Percentiles rank a stretch among this genome's conserved stretches.
phyloP scores from a whole-genome alignment of 768 basidiomycete species.

The Boletus sp. region DNA sequence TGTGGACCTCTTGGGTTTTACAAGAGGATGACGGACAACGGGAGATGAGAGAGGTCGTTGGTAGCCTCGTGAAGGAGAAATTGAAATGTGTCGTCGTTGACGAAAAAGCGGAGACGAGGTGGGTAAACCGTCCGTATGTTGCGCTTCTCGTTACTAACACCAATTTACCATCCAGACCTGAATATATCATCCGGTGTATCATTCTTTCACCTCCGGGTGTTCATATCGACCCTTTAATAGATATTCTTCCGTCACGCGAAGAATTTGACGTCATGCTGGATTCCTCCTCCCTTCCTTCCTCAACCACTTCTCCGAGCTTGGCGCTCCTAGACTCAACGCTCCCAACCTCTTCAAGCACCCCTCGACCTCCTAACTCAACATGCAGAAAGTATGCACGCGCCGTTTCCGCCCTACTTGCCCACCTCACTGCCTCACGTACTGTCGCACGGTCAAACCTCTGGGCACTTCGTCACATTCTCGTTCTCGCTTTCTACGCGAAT shows the following conservation, averaged over 20 bases:
- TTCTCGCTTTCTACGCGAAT: constrained; percentile 58
- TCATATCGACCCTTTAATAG: constrained; percentile 40
- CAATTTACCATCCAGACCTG: constrained; percentile 37
- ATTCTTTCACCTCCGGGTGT: constrained; percentile 37
- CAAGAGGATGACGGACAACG: constrained; percentile 10
- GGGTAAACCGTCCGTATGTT: constrained; percentile 4
- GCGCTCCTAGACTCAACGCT: constrained; percentile 61
- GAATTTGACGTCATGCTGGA: constrained; percentile 49
- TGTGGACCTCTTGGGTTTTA: constrained; percentile 34
- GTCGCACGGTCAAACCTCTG: constrained; percentile 57
- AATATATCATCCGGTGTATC: constrained; percentile 43
- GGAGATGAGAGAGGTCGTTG: constrained; percentile 26
- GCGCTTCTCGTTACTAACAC: neutral
- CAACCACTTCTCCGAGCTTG: constrained; percentile 51
- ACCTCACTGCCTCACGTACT: constrained; percentile 59
- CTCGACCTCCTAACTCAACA: constrained; percentile 4
- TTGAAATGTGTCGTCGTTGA: constrained; percentile 44
- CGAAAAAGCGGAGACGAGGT: constrained; percentile 32
- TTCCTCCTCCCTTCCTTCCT: constrained; percentile 39
- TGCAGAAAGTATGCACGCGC: constrained; percentile 56
- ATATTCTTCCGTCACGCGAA: constrained; percentile 50
- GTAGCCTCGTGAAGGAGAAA: constrained; percentile 39
- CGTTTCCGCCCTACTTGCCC: constrained; percentile 52
- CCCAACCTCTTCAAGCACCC: constrained; percentile 39
- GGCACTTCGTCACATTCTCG: constrained; percentile 68